These are phyloP conservation scores for Phoma herbarum DNA, from an alignment of 2,329 filamentous ascomycete genomes.

Conservation along the genomic window DNA sequence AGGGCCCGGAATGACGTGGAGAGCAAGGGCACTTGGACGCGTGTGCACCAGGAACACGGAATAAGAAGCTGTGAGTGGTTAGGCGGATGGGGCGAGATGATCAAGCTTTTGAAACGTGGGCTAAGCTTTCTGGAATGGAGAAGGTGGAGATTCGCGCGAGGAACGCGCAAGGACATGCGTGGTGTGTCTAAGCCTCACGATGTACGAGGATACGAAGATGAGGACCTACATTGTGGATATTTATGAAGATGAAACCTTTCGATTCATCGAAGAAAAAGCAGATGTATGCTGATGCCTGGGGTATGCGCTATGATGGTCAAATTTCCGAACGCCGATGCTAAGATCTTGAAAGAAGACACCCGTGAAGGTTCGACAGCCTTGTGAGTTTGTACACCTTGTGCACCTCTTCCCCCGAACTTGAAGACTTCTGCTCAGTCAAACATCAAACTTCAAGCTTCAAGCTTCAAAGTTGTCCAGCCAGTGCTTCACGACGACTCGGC, in stretches of 20 bases:
- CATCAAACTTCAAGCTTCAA: conserved; percentile 15
- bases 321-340: too few species aligned
- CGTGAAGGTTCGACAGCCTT: too few species aligned
- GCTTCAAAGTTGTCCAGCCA: conserved; percentile 78
- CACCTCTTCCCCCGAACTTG: too few species aligned
- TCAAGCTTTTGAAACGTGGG: background rate
- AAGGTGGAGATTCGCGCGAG: background rate
- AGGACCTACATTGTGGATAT: background rate
- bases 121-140: background rate
- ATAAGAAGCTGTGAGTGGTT: background rate
- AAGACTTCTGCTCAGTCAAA: too few species aligned
- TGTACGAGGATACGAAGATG: background rate
- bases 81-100: background rate
- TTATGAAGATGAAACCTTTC: background rate
- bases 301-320: background rate
- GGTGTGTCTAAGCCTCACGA: background rate
- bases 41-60: too few species aligned
- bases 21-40: background rate
- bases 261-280: background rate
- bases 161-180: background rate
- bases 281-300: background rate
- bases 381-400: background rate
- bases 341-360: too few species aligned
- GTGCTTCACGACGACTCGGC: conserved; percentile 78
- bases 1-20: background rate